Evolutionary conservation across 805 yeast genomes (phyloP), one percentile per base, ranked within the genome.

Genomic region (Myxozyma vanderwaltii): DNA sequence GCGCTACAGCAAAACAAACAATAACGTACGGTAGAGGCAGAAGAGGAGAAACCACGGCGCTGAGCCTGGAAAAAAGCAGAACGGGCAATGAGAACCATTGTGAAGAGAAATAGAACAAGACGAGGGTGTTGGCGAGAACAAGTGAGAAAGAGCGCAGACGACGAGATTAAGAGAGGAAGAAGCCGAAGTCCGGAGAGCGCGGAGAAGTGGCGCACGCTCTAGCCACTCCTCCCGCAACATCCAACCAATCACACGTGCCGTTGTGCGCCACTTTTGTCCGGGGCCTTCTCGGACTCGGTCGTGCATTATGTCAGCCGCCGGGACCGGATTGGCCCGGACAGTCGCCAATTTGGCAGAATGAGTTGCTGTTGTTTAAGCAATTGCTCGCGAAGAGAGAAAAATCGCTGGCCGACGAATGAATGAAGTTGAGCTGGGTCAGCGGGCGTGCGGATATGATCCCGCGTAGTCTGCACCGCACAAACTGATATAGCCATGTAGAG

Each of bases 31-130:
- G 59, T 46, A 7, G 66, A 36, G 26, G 67, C 59, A n/a, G 64
- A 29, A 21, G 67, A 49, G 13, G 67, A 62, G 59, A 64, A 64
- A 13, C 62, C 63, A 38, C 67, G 66, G 40, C 66, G 64, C 63
- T 64, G 67, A 46, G 51, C 45, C 50, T 50, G 51, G 38, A 60
- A 50, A 46, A 63, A 53, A 31, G 47, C 48, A 35, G 59, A 51
- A n/a, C 66, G 66, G 36, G 67, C 54, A 43, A 54, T 33, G 41
- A 54, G 26, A 51, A 61, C 65, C 65, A 61, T 61, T 49, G 51
- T 59, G 57, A 27, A 3, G 29, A 24, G 39, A 33, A 38, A 36
- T 19, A 44, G 57, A 33, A 24, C 51, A 19, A 51, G n/a, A 4
- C 3, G 19, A 19, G 45, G 41, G 17, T 17, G 54, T 46, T 10